Percentiles rank a stretch among this genome's conserved stretches.
These are phyloP conservation scores for Lolium perenne DNA, from an alignment of 176 grass and related monocot genomes.

Conservation along the genomic window DNA sequence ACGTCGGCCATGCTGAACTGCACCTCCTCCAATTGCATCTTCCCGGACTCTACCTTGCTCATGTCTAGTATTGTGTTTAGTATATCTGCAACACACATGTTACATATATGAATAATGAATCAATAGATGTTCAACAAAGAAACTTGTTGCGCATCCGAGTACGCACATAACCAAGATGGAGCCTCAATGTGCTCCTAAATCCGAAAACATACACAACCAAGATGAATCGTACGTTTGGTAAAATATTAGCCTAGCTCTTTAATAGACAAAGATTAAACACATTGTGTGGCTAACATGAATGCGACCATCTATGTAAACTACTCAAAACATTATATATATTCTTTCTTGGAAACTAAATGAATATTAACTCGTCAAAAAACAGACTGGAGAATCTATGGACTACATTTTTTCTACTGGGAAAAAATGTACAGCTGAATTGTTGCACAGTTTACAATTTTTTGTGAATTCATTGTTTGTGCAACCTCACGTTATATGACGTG, in stretches of 20 bases:
- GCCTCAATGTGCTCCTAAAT: background rate
- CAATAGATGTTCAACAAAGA: background rate
- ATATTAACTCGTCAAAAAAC: background rate
- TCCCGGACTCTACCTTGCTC: constrained; percentile 82
- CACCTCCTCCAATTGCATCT: constrained; percentile 67
- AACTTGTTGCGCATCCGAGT: background rate
- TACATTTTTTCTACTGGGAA: background rate
- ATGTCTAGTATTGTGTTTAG: constrained; percentile 81
- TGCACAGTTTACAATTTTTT: background rate
- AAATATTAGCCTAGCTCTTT: background rate
- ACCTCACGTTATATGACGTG: background rate
- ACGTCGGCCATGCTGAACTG: constrained; percentile 72
- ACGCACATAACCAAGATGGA: background rate
- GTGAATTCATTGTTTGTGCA: background rate
- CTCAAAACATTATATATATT: background rate
- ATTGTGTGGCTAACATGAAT: background rate
- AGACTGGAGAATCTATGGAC: background rate
- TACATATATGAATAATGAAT: background rate
- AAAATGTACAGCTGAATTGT: background rate
- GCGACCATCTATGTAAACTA: background rate
- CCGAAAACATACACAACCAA: background rate
- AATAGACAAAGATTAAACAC: background rate
- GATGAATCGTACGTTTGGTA: background rate
- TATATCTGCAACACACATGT: constrained; percentile 48
- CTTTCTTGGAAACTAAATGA: background rate